These are phyloP conservation scores for Zasmidium angulare DNA, from an alignment of 2,329 filamentous ascomycete genomes.

Conservation along the genomic window DNA sequence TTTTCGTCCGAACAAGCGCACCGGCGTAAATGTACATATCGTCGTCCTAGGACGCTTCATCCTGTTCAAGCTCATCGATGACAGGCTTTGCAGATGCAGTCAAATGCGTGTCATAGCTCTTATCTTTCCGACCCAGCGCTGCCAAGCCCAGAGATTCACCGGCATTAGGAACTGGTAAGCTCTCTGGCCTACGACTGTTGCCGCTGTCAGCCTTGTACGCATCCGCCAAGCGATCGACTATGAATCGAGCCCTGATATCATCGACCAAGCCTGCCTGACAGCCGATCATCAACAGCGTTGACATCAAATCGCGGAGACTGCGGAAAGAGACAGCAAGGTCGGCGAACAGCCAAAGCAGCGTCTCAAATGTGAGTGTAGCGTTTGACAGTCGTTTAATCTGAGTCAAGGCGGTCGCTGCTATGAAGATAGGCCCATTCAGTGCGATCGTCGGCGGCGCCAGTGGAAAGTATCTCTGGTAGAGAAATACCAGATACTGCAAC, in stretches of 20 bases:
- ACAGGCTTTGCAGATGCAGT: too few species aligned
- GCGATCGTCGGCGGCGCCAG: conserved; percentile 5
- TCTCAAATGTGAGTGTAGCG: conserved; percentile 1
- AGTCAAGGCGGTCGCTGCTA: conserved; percentile 5
- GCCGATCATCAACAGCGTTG: conserved; percentile 2
- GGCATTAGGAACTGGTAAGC: too few species aligned
- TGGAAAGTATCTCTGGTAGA: background rate
- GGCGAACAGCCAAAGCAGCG: conserved; percentile 6
- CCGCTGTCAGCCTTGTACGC: too few species aligned
- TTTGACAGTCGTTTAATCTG: background rate
- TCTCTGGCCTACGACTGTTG: too few species aligned
- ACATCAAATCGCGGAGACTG: conserved; percentile 4
- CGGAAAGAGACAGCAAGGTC: conserved; percentile 9
- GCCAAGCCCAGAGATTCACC: too few species aligned
- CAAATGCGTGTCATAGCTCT: too few species aligned
- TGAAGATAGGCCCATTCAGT: conserved; percentile 8
- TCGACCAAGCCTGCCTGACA: conserved; percentile 4
- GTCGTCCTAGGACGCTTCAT: too few species aligned
- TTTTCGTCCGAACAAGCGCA: too few species aligned
- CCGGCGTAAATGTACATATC: too few species aligned
- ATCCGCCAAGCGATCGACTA: too few species aligned
- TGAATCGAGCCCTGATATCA: background rate
- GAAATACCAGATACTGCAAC: conserved; percentile 3
- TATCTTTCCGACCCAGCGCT: too few species aligned
- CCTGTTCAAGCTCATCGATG: too few species aligned